Percentiles rank a stretch among this genome's conserved stretches.
Evolutionary conservation across 257 asterid species (phyloP).

Genomic region (Voacanga thouarsii): DNA sequence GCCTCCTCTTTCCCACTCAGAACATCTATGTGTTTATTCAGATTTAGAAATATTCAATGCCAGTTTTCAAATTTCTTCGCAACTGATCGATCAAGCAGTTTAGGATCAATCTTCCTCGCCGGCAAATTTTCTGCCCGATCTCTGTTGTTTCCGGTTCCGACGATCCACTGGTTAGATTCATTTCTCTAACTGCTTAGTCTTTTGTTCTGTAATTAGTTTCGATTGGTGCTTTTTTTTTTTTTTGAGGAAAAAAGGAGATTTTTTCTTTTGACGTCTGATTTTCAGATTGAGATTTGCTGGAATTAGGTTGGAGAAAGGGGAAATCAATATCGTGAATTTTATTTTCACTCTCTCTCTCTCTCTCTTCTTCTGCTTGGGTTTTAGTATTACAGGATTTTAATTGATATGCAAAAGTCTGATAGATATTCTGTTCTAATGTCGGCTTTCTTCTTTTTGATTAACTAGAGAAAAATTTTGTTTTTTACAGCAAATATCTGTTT

Average conservation of each 20-base stretch:
- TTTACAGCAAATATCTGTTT: not conserved
- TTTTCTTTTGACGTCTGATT: not conserved
- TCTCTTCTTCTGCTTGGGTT: not conserved
- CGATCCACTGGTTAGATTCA: constrained; percentile 12
- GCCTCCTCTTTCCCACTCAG: not conserved
- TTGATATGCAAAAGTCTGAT: not conserved
- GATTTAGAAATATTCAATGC: not conserved
- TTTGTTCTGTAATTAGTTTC: not conserved
- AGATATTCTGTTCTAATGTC: not conserved
- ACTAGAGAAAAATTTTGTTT: not conserved
- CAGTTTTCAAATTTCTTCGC: constrained; percentile 8
- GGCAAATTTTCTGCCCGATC: not conserved
- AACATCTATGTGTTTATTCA: not conserved
- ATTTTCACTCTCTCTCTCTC: too few relatives aligned
- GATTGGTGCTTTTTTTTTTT: not conserved
- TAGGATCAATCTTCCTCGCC: not conserved
- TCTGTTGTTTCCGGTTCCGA: not conserved
- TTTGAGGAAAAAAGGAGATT: not conserved
- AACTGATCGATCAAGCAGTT: not conserved
- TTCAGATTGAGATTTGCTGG: not conserved
- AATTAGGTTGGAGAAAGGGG: not conserved
- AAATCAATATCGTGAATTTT: not conserved
- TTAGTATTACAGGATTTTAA: not conserved
- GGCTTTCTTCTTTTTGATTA: not conserved
- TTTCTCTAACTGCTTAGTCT: not conserved